Percentiles rank a stretch among this genome's conserved stretches.
Conservation (phyloP, 257 asterid species). For the Linderniella brevidens region DNA sequence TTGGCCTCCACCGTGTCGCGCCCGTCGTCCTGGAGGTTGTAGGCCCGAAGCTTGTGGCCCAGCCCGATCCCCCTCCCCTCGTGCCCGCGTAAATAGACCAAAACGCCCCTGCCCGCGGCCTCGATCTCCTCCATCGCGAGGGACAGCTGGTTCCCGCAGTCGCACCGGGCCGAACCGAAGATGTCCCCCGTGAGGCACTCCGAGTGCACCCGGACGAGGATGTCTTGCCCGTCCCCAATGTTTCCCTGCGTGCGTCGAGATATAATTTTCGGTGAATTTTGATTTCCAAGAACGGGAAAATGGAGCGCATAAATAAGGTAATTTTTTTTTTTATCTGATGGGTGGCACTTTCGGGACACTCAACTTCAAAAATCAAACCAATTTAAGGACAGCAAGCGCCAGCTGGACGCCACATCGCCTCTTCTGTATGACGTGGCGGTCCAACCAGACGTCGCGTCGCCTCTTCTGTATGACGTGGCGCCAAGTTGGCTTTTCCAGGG, state of each 20-base stretch:
- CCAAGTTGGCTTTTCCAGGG: no score
- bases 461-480: no score
- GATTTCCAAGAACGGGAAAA: no score
- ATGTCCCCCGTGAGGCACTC: constrained; percentile 98
- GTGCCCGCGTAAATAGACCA: constrained; percentile 94
- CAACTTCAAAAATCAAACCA: no score
- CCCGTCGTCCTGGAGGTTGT: constrained; percentile 86
- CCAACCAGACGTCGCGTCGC: no score
- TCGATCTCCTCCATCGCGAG: constrained; percentile 91
- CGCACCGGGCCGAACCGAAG: constrained; percentile 95
- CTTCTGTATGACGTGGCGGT: no score
- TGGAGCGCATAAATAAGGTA: no score
- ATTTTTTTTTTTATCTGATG: no score
- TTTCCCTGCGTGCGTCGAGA: constrained; percentile 59
- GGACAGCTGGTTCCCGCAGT: constrained; percentile 82
- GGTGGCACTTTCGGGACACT: no score
- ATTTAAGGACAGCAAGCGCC: no score
- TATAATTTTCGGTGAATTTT: no score
- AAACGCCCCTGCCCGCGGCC: constrained; percentile 80
- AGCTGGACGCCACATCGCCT: no score
- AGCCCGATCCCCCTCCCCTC: constrained; percentile 97
- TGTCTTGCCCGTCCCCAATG: constrained; percentile 73
- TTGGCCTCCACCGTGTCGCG: constrained; percentile 96
- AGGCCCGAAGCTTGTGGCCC: constrained; percentile 95
- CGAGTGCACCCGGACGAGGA: constrained; percentile 90